Base-by-base conservation (phyloP, 2,329 filamentous ascomycete genomes). In the Bipolaris victoriae region DNA sequence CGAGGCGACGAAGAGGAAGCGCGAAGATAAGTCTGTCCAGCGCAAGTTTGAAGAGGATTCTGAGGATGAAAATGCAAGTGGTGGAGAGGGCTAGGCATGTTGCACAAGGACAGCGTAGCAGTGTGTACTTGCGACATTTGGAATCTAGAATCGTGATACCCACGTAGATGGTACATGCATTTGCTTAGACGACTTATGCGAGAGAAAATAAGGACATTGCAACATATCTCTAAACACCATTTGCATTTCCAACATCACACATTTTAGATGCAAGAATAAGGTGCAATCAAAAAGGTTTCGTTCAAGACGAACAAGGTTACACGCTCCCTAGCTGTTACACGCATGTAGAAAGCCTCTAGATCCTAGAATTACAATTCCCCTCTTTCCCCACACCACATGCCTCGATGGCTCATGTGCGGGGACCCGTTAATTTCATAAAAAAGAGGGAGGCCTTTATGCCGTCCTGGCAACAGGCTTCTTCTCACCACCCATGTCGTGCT, bases 401-500 rank as follows among this genome's bases (percentile, higher is more conserved):
- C 10, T 31, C n/a, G n/a, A 46, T 6, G 43, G 36, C 35, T 36
- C 31, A n/a, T 53, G 29, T 44, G 31, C 9, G 18, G 29, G 45
- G 24, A 49, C n/a, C n/a, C n/a, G n/a, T n/a, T n/a, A 39, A 20
- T 16, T 40, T 44, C 20, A 22, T 43, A 24, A 45, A 18, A 46
- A 55, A 33, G n/a, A n/a, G 24, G 24, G 45, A 50, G 29, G 24
- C 57, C 61, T 43, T 52, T 60, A 68, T 39, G 65, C 53, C 7
- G 76, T 77, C 67, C 75, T 65, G 29, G 75, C 72, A 51, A 73
- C 67, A 35, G 76, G 55, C 58, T 67, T 59, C 65, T 75, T 68
- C 70, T 73, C 66, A n/a, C 60, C 57, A 58, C 67, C 68, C 58
- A 71, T 77, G 74, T 83, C 82, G 36, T 70, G 70, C 69, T 77